phyloP scores from a whole-genome alignment of 345 rosid species.

The Pelargonium nanum region DNA sequence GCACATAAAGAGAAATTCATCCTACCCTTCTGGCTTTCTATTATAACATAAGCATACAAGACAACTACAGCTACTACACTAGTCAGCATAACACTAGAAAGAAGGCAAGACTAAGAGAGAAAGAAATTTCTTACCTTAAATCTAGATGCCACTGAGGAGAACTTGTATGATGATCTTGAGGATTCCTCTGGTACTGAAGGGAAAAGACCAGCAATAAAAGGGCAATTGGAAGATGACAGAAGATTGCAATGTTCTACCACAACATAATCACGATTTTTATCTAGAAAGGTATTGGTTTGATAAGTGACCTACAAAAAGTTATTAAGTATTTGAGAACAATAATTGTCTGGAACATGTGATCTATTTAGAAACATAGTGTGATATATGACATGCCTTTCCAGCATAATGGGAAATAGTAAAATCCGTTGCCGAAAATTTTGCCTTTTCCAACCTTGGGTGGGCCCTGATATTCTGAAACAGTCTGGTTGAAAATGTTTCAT shows the following conservation, averaged over 20 bases:
- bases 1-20: neutral
- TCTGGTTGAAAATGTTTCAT: constrained; percentile 75
- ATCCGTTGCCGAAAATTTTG: constrained; percentile 92
- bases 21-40: neutral
- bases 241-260: constrained; percentile 92
- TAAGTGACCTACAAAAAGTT: constrained; percentile 66
- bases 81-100: too few relatives aligned
- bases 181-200: constrained; percentile 56
- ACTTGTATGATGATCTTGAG: constrained; percentile 87
- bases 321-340: constrained; percentile 7
- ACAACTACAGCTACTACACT: too few relatives aligned
- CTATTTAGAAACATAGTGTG: constrained; percentile 10
- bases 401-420: constrained; percentile 89
- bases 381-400: constrained; percentile 70
- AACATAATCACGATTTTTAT: constrained; percentile 92
- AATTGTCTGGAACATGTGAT: constrained; percentile 1
- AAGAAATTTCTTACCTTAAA: constrained; percentile 53
- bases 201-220: constrained; percentile 76
- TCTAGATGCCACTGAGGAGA: constrained; percentile 92
- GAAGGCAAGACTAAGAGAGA: neutral
- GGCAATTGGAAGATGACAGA: constrained; percentile 75
- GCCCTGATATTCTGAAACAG: constrained; percentile 61
- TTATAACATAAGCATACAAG: neutral
- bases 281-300: constrained; percentile 76
- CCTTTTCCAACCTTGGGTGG: constrained; percentile 73